phyloP scores from a whole-genome alignment of 78 protist species.

The Dictyostelium intermedium region DNA sequence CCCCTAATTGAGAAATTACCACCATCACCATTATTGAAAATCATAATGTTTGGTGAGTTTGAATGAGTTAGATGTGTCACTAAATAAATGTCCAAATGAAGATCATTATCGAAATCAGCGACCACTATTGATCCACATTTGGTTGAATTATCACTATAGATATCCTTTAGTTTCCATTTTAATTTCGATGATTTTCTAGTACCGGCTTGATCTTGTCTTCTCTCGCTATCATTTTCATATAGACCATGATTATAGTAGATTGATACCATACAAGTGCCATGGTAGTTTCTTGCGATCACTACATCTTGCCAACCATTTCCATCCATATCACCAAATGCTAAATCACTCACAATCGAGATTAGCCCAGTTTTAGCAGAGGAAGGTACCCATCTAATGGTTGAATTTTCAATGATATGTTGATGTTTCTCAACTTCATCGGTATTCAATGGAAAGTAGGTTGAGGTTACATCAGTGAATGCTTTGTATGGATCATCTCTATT shows the following conservation, averaged over 20 bases:
- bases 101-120: conserved; percentile 55
- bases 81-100: conserved; percentile 17
- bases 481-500: background rate
- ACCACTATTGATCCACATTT: conserved; percentile 46
- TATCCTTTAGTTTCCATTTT: conserved; percentile 13
- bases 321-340: conserved; percentile 67
- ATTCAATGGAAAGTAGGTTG: background rate
- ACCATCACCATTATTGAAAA: background rate
- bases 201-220: background rate
- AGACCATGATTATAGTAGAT: conserved; percentile 17
- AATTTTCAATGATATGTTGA: background rate
- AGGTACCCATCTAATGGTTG: conserved; percentile 23
- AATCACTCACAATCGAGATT: conserved; percentile 18
- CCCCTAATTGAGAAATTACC: background rate
- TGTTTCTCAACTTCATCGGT: background rate
- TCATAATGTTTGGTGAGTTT: conserved; percentile 45
- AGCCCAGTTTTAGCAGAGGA: conserved; percentile 19
- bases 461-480: conserved; percentile 60
- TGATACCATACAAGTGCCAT: conserved; percentile 31
- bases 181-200: background rate
- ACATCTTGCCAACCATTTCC: conserved; percentile 48
- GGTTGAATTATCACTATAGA: background rate
- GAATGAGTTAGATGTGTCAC: conserved; percentile 43
- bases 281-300: conserved; percentile 23
- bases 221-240: background rate